Evolutionary conservation across 2,329 filamentous ascomycete genomes (phyloP), one percentile per base, ranked within the genome.

Genomic region (Myriosclerotinia scirpicola): DNA sequence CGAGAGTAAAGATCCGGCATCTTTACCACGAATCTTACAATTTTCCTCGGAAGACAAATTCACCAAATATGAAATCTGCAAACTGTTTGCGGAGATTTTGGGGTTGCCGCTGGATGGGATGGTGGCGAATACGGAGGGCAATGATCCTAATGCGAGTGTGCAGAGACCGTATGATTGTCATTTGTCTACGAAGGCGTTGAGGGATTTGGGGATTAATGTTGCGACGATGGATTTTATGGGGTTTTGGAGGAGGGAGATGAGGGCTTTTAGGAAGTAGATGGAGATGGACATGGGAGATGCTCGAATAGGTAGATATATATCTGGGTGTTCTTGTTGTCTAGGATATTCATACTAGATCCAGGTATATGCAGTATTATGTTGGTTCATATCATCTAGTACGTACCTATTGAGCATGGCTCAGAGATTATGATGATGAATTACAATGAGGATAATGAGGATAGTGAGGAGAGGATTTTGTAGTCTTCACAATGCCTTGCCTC

Each of bases 1-100:
- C 64, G 78, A 76, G 5, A 78, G 81, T 15, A 73, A 76, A 50
- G 80, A 84, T 48, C 79, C 82, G 61, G 76, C 80, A 14, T 75
- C 80, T 20, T 79, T 96, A 50, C 93, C 93, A 0, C 80, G 76
- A 38, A 85, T 93, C 54, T 82, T 97, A 22, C 93, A 97, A 65
- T 96, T 96, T 79, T 91, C 90, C 3, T 92, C 91, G 55, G 92
- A 97, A 78, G 91, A 96, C 72, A 85, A 83, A 71, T 90, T 89
- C 82, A 97, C 93, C 56, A 97, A 97, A 80, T 96, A 93, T 77
- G 88, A 94, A 77, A 96, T 97, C 66, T 93, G 91, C 76, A 81
- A 91, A 78, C 80, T 84, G 12, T 88, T 97, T 75, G 90, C 87
- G 5, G 87, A 92, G 67, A 91, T 96, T 67, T 87, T 96, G 83